These are phyloP conservation scores for Podaxis pistillaris DNA, from an alignment of 768 basidiomycete genomes.

Conservation along the genomic window DNA sequence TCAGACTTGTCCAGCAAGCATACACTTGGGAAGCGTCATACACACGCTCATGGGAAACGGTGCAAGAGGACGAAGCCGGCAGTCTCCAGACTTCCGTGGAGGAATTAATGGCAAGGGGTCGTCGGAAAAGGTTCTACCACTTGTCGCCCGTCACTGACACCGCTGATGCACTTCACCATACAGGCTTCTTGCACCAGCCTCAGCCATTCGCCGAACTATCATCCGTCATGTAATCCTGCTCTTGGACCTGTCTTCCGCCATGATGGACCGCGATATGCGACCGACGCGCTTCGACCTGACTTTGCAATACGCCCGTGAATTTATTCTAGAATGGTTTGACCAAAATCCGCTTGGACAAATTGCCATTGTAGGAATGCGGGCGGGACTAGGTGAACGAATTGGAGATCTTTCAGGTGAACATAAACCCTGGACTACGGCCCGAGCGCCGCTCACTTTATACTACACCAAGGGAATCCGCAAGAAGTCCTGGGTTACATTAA, in stretches of 20 bases:
- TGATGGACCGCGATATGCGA: constrained; percentile 96
- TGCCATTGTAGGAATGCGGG: constrained; percentile 89
- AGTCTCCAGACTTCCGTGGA: constrained; percentile 89
- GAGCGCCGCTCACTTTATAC: background rate
- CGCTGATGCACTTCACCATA: background rate
- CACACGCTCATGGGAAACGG: constrained; percentile 93
- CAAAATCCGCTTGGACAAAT: constrained; percentile 98
- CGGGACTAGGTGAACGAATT: constrained; percentile 87
- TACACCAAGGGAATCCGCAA: constrained; percentile 64
- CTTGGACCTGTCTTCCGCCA: constrained; percentile 88
- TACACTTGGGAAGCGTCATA: constrained; percentile 98
- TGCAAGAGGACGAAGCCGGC: constrained; percentile 93
- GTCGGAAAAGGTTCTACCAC: constrained; percentile 69
- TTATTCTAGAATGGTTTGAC: constrained; percentile 97
- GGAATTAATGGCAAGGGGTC: constrained; percentile 81
- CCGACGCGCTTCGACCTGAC: constrained; percentile 92
- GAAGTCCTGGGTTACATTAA: constrained; percentile 87
- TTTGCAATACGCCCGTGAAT: constrained; percentile 87
- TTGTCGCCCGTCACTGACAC: background rate
- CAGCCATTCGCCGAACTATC: constrained; percentile 90
- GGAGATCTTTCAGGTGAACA: constrained; percentile 85
- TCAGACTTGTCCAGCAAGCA: constrained; percentile 50
- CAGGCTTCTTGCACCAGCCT: constrained; percentile 78
- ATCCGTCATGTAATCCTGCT: constrained; percentile 93
- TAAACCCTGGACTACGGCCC: background rate